Evolutionary conservation across 1,139 yeast genomes (phyloP).

Genomic region (Candida dubliniensis): DNA sequence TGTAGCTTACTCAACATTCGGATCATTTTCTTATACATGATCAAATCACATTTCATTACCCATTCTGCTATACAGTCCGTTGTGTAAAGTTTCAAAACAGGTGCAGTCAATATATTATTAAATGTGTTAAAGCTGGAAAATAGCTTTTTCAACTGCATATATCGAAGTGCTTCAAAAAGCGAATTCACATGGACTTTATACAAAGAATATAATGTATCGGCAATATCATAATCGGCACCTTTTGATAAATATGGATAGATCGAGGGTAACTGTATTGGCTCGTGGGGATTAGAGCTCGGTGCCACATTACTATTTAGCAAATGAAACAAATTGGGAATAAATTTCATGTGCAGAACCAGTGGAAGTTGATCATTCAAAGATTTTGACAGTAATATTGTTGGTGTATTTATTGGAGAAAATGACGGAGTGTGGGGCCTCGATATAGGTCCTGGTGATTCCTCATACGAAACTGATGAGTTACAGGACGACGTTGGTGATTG

Average conservation of each 20-base stretch:
- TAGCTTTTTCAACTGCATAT: constrained; percentile 64
- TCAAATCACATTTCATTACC: constrained; percentile 65
- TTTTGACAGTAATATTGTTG: constrained; percentile 10
- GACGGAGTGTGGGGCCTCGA: constrained; percentile 30
- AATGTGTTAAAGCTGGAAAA: constrained; percentile 56
- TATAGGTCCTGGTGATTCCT: constrained; percentile 17
- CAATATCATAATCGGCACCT: constrained; percentile 56
- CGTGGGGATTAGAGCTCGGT: constrained; percentile 23
- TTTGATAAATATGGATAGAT: constrained; percentile 52
- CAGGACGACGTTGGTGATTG: constrained; percentile 28
- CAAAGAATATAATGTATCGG: constrained; percentile 58
- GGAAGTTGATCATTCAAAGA: constrained; percentile 16
- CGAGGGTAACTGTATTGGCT: constrained; percentile 48
- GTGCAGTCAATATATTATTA: constrained; percentile 60
- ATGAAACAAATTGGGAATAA: constrained; percentile 38
- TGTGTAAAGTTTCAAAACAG: constrained; percentile 60
- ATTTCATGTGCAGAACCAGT: constrained; percentile 26
- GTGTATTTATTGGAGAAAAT: constrained; percentile 20
- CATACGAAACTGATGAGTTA: constrained; percentile 18
- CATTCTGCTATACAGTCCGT: constrained; percentile 55
- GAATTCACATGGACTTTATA: constrained; percentile 65
- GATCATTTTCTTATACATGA: constrained; percentile 60
- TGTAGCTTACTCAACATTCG: constrained; percentile 66
- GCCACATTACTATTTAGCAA: constrained; percentile 26
- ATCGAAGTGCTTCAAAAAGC: constrained; percentile 64